Base-by-base conservation (phyloP, 1,284 basidiomycete genomes). In the Caloboletus inedulis region DNA sequence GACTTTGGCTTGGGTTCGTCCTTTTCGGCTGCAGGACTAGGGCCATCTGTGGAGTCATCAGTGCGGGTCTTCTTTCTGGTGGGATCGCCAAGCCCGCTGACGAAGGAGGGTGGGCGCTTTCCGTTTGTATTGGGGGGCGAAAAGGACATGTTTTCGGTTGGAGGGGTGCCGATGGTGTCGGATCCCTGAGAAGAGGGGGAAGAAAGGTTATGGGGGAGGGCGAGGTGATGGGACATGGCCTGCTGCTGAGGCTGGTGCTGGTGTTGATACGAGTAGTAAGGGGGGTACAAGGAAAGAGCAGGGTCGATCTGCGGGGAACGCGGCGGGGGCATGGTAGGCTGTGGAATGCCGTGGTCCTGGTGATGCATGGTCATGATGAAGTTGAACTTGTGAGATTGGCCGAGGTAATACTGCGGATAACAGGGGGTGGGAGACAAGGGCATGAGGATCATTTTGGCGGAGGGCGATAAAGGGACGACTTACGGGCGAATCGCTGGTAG, bases 1-100 rank as follows among this genome's bases (percentile, higher is more conserved):
- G 91, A 80, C 72, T 95, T 95, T 40, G 85, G 78, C 70, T 94
- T 94, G 30, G 72, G 64, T 53, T 87, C 87, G 2, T 84, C 81
- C 63, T 81, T 82, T 33, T 82, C 83, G n/a, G 77, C 71, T 3
- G 71, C 61, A 5, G 81, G 81, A 64, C 81, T 84, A 2, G 72
- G 66, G 6, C 64, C 63, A 23, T 76, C 74, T 12, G 74, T 75
- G 29, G 71, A 65, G n/a, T 79, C 74, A 47, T 87, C 84, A 57
- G 77, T 81, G 37, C 81, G 78, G 3, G 76, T 62, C 63, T 82
- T 87, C 68, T 85, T 89, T 58, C 74, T 67, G 55, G 73, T 73
- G 52, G 67, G 69, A 57, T 82, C 81, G 34, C 60, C 65, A 2
- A 69, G 63, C 16, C 69, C 65, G 21, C 66, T 66, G 21, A 72